Evolutionary conservation across 805 yeast species (phyloP), one percentile per base, ranked within the genome.

Genomic region (Tetrapisispora taiwanensis): DNA sequence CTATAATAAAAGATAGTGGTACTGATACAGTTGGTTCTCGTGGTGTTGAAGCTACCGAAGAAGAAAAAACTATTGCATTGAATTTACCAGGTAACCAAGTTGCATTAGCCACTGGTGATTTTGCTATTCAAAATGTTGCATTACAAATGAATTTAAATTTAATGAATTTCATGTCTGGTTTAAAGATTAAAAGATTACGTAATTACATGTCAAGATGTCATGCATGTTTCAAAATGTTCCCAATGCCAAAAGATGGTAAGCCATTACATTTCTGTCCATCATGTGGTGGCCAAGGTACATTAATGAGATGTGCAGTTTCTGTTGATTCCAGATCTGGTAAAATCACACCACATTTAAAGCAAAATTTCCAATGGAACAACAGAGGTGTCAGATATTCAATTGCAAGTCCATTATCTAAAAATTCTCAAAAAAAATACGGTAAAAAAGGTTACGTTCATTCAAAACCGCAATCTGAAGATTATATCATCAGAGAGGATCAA

Each of bases 151-250:
- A 96, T 5, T 64, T 92, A 46, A 83, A 85, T 52, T 70, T 90
- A 52, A 82, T 92, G 79, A 89, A 89, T 63, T 71, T 84, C 20
- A 73, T 77, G 68, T 78, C 89, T 1, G 98, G 98, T 18, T 69
- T 80, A 50, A 87, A 81, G 55, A 89, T 92, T 65, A 82, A 78
- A 52, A 77, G 85, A 60, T 83, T 92, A 30, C 75, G 95, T 61
- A 86, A 83, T 68, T 89, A 86, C 62, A 90, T 90, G 97, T 74
- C 85, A 58, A 74, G 99, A 65, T 92, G 99, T 64, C 96, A 92
- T 63, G 99, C 97, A 0, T 92, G 99, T 68, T 92, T 92, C 76
- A 71, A 75, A 46, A 70, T 92, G 60, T 68, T 81, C 13, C 89
- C 95, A 7, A 72, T 86, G 45, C 85, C 90, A 24, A 83, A 80